Evolutionary conservation across 495 filamentous ascomycete species (phyloP).

Genomic region (Choiromyces venosus): DNA sequence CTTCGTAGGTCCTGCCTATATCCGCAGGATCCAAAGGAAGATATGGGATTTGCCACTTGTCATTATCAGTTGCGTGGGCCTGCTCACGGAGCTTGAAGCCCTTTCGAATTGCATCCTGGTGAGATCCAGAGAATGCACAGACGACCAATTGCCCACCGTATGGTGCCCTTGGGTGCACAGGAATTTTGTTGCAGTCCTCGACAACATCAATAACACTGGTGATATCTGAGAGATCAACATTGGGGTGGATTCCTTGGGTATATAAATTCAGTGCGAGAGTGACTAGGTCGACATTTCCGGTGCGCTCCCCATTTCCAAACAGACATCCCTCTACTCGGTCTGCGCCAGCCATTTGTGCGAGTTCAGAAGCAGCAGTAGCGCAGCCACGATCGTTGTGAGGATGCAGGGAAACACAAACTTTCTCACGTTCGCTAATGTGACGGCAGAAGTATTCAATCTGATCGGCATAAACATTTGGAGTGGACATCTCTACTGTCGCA

Average conservation of each 20-base stretch:
- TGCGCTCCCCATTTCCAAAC: slow-evolving; percentile 93
- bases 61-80: slow-evolving; percentile 54
- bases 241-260: slow-evolving; percentile 84
- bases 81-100: slow-evolving; percentile 72
- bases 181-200: slow-evolving; percentile 90
- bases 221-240: slow-evolving; percentile 89
- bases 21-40: slow-evolving; percentile 89
- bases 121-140: slow-evolving; percentile 82
- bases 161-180: slow-evolving; percentile 78
- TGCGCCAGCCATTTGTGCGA: slow-evolving; percentile 96
- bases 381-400: slow-evolving; percentile 95
- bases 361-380: slow-evolving; percentile 78
- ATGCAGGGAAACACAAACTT: slow-evolving; percentile 77
- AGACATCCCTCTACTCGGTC: slow-evolving; percentile 91
- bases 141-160: slow-evolving; percentile 88
- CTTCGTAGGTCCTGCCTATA: slow-evolving; percentile 93
- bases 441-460: slow-evolving; percentile 94
- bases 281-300: slow-evolving; percentile 93
- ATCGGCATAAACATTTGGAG: slow-evolving; percentile 94
- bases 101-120: slow-evolving; percentile 98
- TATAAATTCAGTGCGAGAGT: slow-evolving; percentile 94
- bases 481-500: slow-evolving; percentile 92
- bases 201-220: slow-evolving; percentile 82
- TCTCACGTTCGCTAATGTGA: slow-evolving; percentile 70
- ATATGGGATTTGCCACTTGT: slow-evolving; percentile 71